Conservation (phyloP, 1,284 basidiomycete species). For the Irpex sp. region DNA sequence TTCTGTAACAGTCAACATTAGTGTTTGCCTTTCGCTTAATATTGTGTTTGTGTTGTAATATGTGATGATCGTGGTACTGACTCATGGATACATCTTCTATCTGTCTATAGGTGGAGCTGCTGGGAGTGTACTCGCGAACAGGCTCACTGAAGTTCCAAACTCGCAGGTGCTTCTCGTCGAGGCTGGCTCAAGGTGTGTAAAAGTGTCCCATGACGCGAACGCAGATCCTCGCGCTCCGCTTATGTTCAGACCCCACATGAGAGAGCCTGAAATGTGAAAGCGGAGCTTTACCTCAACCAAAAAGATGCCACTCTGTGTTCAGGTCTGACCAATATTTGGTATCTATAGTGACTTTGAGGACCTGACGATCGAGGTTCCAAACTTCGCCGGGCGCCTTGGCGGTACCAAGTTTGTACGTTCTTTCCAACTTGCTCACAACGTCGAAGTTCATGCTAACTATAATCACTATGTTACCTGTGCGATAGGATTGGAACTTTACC, state of each 20-base stretch:
- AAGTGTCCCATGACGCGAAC: not conserved
- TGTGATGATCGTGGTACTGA: too few species aligned
- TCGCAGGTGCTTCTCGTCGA: not conserved
- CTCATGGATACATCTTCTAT: not conserved
- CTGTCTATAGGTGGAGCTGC: not conserved
- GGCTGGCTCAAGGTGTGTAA: not conserved
- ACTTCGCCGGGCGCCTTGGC: not conserved
- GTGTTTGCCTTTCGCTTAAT: not conserved
- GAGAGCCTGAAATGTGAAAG: too few species aligned
- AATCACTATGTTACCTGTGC: too few species aligned
- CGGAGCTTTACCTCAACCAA: not conserved
- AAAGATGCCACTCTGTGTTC: not conserved
- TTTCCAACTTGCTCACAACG: not conserved
- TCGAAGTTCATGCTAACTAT: not conserved
- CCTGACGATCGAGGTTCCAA: not conserved
- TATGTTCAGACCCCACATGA: too few species aligned
- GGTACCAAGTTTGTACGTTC: not conserved
- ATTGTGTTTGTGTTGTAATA: too few species aligned
- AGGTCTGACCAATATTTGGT: not conserved
- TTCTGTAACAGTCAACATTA: not conserved
- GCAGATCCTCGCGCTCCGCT: not conserved
- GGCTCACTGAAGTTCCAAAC: not conserved
- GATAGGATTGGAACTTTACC: conserved; percentile 14
- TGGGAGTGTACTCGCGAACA: conserved; percentile 3
- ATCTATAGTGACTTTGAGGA: not conserved